Evolutionary conservation across 805 yeast species (phyloP), one percentile per base, ranked within the genome.

Genomic region (Komagataella mondaviorum): DNA sequence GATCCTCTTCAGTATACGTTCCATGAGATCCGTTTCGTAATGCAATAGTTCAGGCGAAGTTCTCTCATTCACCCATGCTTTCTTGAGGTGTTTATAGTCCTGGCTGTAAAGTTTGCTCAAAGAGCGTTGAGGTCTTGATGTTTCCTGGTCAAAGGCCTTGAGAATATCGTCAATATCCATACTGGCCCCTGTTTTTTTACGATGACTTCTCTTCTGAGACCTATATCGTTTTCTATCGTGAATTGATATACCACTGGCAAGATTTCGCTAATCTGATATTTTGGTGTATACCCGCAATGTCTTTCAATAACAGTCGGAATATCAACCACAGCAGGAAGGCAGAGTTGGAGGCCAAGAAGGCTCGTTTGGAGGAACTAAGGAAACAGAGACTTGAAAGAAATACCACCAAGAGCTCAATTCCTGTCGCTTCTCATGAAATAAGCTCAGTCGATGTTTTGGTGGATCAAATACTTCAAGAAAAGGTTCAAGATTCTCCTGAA

Each of bases 21-120:
- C 75, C 58, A 93, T 64, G 44, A 89, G 68, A 3, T 66, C 71
- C 14, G 73, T 73, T 53, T 88, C 81, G 61, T 85, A 91, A 1
- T 83, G 86, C 47, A 91, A 68, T n/a, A 93, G 66, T 53, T 88
- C 96, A 0, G 97, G 98, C 1, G 93, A 72, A 73, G 80, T 80
- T 51, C 96, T 73, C 63, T 93, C 99, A 50, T 84, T 77, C 30
- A 85, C 68, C 97, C 96, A 91, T 2, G 81, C 79, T 24, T 71
- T 73, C 20, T 77, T 71, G 47, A 90, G 68, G 36, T 64, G 64
- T 43, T 66, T 60, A 24, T 74, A 61, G 51, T 81, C 76, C 16
- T 64, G 61, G 17, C 62, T 59, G 55, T 69, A 60, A 6, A 54
- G 52, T 20, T 46, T 52, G 45, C 55, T 59, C 16, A 53, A 62